phyloP scores from a whole-genome alignment of 2,329 filamentous ascomycete species.

The Neonectria magnoliae region DNA sequence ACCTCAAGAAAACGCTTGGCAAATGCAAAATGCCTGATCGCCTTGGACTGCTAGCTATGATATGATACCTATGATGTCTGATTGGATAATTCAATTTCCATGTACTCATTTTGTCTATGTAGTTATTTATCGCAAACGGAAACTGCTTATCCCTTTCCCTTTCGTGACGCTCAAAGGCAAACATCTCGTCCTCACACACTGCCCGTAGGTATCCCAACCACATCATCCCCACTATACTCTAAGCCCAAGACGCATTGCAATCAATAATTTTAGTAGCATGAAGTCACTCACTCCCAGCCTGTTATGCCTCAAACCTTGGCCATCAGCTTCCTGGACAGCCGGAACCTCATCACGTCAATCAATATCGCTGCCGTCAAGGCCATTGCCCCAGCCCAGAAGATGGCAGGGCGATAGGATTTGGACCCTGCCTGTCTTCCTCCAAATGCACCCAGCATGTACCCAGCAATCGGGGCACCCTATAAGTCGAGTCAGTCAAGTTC shows the following conservation, averaged over 20 bases:
- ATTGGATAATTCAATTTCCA: no score
- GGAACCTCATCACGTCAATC: not conserved
- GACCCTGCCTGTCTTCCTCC: not conserved
- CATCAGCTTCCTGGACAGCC: not conserved
- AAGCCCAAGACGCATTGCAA: not conserved
- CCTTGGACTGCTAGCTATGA: no score
- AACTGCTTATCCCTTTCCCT: no score
- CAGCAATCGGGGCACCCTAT: slow-evolving; percentile 7
- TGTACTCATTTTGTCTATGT: no score
- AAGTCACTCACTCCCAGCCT: not conserved
- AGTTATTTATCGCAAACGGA: no score
- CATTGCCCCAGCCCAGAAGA: slow-evolving; percentile 10
- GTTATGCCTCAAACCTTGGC: not conserved
- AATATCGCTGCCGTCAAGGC: not conserved
- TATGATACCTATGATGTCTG: no score
- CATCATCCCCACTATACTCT: no score
- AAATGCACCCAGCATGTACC: slow-evolving; percentile 6
- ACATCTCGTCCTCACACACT: no score
- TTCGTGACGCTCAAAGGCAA: no score
- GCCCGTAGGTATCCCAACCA: no score
- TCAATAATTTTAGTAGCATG: not conserved
- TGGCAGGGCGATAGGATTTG: not conserved
- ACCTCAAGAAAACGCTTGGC: no score
- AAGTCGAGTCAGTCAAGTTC: slow-evolving; percentile 25
- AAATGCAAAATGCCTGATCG: no score